Percentiles rank a stretch among this genome's conserved stretches.
Evolutionary conservation across 1,284 basidiomycete genomes (phyloP).

Genomic region (Pisolithus thermaeus): DNA sequence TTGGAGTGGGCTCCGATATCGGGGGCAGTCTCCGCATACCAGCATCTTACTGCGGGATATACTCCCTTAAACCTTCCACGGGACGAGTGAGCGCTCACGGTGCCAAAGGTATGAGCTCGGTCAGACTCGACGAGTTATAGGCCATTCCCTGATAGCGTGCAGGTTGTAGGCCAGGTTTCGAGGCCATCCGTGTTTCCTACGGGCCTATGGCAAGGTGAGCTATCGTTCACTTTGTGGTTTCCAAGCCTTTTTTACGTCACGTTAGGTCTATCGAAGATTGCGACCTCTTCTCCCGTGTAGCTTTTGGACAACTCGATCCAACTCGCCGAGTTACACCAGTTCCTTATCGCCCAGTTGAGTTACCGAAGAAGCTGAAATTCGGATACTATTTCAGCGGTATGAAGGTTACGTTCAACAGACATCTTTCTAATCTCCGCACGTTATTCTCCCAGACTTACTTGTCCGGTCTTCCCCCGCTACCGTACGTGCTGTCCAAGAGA

Average conservation of each 20-base stretch:
- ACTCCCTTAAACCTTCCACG: slow-evolving; percentile 68
- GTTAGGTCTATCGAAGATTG: slow-evolving; percentile 61
- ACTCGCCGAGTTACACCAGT: slow-evolving; percentile 45
- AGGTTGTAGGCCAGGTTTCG: slow-evolving; percentile 60
- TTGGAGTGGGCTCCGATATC: slow-evolving; percentile 80
- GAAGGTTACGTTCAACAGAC: background rate
- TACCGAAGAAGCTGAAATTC: slow-evolving; percentile 58
- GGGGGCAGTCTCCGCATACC: slow-evolving; percentile 79
- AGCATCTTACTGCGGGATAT: slow-evolving; percentile 74
- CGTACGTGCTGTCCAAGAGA: slow-evolving; percentile 73
- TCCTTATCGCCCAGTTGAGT: slow-evolving; percentile 50
- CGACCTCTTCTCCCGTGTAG: slow-evolving; percentile 47
- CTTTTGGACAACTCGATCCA: slow-evolving; percentile 49
- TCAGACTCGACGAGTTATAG: background rate
- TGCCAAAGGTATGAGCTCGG: slow-evolving; percentile 34
- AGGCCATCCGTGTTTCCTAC: slow-evolving; percentile 51
- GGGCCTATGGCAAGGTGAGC: slow-evolving; percentile 74
- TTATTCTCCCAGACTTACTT: slow-evolving; percentile 45
- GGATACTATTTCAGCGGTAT: slow-evolving; percentile 66
- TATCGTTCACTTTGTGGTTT: background rate
- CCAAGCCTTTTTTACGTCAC: background rate
- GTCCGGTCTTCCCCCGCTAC: slow-evolving; percentile 75
- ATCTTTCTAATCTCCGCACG: background rate
- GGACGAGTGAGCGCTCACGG: slow-evolving; percentile 50
- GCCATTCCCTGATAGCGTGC: background rate